Base-by-base conservation (phyloP, 495 filamentous ascomycete species). In the Aspergillus steynii region DNA sequence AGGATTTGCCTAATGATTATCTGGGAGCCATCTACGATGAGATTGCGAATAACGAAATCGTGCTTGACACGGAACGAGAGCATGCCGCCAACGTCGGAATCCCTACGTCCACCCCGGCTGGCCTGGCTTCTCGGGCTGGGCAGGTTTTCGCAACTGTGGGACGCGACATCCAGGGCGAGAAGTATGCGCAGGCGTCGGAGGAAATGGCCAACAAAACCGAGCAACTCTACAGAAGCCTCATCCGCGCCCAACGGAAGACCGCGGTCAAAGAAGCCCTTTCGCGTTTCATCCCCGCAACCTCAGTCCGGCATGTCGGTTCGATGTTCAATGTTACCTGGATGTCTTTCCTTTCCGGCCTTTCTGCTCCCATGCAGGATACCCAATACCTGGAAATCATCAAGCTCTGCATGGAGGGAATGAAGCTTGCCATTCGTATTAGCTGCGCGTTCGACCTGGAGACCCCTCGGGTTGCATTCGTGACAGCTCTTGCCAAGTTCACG, bases 241-340 rank as follows among this genome's bases (percentile, higher is more conserved):
- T 97, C 63, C 85, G 89, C 57, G 90, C 90, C 37, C 94, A 99
- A 69, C 85, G 90, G 42, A 89, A 85, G 67, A 90, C 88, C 53
- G 84, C 90, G 2, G 78, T 89, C 5, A 89, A 87, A 60, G 80
- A 86, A 15, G 84, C 84, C 5, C 80, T 86, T 29, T 83, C 85
- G 2, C 92, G 85, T 64, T 99, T 93, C 72, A 95, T 98, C 61
- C 88, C 91, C 12, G 95, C 96, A 1, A 91, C 91, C 1, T 97
- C 93, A 0, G 93, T 90, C 71, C 93, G 90, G 62, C 95, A 99
- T 74, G 89, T 96, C 54, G 95, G 95, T 0, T 93, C 95, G 3
- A 99, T 99, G 94, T 99, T 99, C 65, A 93, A 98, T 64, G 93
- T 96, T 15, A 96, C 91, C 0, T 99, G 95, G 95, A 99, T 97